Evolutionary conservation across 2,329 filamentous ascomycete species (phyloP).

Genomic region (Fusarium dlaminii): DNA sequence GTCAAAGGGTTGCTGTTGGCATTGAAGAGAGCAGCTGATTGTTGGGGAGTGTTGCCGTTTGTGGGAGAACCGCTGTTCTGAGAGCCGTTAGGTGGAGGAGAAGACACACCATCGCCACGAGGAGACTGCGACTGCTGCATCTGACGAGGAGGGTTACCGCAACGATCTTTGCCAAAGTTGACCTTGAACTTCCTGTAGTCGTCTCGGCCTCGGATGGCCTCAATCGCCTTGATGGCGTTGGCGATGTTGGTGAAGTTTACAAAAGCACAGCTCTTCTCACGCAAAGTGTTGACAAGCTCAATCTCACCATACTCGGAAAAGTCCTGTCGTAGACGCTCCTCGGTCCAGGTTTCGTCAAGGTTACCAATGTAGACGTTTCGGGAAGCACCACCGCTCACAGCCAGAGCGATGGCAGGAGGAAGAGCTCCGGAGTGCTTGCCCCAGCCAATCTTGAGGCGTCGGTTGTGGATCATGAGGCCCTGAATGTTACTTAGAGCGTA

Average conservation of each 20-base stretch:
- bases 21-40: conserved; percentile 80
- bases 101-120: conserved; percentile 67
- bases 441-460: conserved; percentile 98
- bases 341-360: conserved; percentile 95
- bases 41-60: conserved; percentile 65
- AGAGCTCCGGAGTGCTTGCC: conserved; percentile 98
- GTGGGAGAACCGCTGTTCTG: conserved; percentile 68
- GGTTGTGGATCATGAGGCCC: conserved; percentile 98
- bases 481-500: conserved; percentile 98
- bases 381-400: conserved; percentile 96
- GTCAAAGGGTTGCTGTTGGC: conserved; percentile 88
- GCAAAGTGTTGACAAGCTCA: conserved; percentile 93
- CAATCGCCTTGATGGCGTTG: conserved; percentile 99
- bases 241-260: conserved; percentile 99
- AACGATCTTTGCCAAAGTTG: conserved; percentile 99
- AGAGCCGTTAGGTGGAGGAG: conserved; percentile 68
- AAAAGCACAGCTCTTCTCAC: conserved; percentile 99
- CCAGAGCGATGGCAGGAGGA: conserved; percentile 92
- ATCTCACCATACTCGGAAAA: conserved; percentile 98
- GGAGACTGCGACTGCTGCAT: conserved; percentile 76
- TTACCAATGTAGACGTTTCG: conserved; percentile 99
- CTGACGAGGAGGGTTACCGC: conserved; percentile 94
- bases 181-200: conserved; percentile 99
- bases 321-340: conserved; percentile 94
- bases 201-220: conserved; percentile 91